Conservation (phyloP, 805 yeast species). For the Zygoascus bituminiphila region DNA sequence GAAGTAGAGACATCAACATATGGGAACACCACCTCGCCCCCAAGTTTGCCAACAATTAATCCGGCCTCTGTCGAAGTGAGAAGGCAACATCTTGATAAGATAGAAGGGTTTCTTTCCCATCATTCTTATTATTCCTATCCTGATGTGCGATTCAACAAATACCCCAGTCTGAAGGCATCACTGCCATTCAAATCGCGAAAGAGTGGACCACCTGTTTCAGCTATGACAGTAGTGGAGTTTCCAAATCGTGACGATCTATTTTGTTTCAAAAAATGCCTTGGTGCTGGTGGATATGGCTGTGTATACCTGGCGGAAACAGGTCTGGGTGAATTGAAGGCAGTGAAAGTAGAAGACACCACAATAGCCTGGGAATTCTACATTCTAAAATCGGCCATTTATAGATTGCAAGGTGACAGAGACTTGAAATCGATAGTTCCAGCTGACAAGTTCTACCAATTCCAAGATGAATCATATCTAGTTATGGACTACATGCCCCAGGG, state of each 20-base stretch:
- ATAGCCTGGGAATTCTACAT: conserved; percentile 78
- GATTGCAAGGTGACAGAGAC: conserved; percentile 22
- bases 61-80: conserved; percentile 6
- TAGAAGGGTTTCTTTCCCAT: conserved; percentile 9
- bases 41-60: conserved; percentile 2
- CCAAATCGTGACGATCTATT: conserved; percentile 28
- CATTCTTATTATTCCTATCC: conserved; percentile 22
- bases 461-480: conserved; percentile 62
- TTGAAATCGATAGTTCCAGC: conserved; percentile 41
- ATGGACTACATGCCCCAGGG: conserved; percentile 63
- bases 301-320: conserved; percentile 63
- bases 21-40: background rate
- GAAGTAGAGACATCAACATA: conserved; percentile 10
- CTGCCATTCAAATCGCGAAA: background rate
- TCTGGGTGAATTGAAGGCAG: conserved; percentile 49
- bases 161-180: background rate
- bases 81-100: background rate
- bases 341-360: conserved; percentile 47
- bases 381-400: conserved; percentile 44
- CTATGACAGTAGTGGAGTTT: conserved; percentile 2
- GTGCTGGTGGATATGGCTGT: conserved; percentile 74
- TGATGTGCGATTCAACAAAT: conserved; percentile 1
- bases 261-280: conserved; percentile 50
- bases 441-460: conserved; percentile 44
- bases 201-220: background rate